Conservation (phyloP, 2,329 filamentous ascomycete genomes). For the Xylaria sp. region DNA sequence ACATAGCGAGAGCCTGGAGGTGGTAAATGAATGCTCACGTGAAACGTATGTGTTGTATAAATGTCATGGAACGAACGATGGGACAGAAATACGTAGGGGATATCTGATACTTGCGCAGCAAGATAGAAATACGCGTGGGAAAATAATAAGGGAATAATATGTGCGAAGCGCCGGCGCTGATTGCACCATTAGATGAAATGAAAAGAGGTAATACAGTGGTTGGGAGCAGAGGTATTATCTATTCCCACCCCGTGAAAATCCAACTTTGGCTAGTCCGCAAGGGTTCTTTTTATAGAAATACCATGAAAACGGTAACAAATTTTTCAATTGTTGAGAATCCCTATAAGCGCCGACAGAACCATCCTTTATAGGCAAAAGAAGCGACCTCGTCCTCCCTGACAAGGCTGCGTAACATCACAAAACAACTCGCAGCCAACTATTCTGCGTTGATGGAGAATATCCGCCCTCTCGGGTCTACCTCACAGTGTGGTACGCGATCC, state of each 20-base stretch:
- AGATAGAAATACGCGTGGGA: background rate
- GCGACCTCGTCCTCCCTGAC: background rate
- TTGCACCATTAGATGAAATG: background rate
- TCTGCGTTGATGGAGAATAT: background rate
- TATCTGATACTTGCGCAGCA: background rate
- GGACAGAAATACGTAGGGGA: background rate
- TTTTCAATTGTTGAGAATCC: background rate
- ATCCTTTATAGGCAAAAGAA: background rate
- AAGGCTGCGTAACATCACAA: conserved; percentile 2
- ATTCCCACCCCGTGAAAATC: background rate
- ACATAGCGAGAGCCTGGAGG: background rate
- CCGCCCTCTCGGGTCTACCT: background rate
- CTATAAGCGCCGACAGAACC: background rate
- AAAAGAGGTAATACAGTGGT: background rate
- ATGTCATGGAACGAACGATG: background rate
- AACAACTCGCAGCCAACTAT: conserved; percentile 13
- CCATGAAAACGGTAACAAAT: background rate
- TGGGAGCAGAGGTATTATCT: background rate
- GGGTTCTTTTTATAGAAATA: background rate
- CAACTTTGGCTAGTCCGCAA: too few species aligned
- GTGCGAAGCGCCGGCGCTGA: conserved; percentile 4
- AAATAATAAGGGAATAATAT: background rate
- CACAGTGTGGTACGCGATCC: background rate
- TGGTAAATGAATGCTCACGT: background rate
- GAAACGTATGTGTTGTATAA: background rate